These are phyloP conservation scores for Coniochaeta pulveracea DNA, from an alignment of 2,329 filamentous ascomycete genomes.

Conservation along the genomic window DNA sequence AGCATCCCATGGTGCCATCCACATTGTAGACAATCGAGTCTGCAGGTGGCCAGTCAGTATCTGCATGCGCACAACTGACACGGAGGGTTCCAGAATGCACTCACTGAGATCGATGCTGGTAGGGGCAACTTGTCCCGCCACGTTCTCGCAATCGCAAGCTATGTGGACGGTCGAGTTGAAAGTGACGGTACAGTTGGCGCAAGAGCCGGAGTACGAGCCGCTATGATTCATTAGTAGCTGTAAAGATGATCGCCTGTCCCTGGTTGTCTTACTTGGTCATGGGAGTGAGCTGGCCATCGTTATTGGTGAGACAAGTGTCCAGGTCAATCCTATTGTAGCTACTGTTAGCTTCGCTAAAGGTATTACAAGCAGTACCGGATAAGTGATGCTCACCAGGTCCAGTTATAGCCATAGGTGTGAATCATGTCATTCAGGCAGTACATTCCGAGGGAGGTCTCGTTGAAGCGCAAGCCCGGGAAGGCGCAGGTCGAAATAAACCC, in stretches of 20 bases:
- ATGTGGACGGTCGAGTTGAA: slow-evolving; percentile 10
- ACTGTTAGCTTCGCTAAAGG: background rate
- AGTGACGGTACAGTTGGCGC: slow-evolving; percentile 11
- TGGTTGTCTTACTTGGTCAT: slow-evolving; percentile 5
- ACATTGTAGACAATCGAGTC: slow-evolving; percentile 24
- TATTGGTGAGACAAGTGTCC: slow-evolving; percentile 18
- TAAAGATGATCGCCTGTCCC: background rate
- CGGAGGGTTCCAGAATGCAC: slow-evolving; percentile 3
- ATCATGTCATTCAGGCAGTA: slow-evolving; percentile 27
- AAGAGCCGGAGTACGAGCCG: slow-evolving; percentile 13
- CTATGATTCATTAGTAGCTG: slow-evolving; percentile 4
- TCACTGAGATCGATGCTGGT: slow-evolving; percentile 14
- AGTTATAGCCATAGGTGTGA: slow-evolving; percentile 23
- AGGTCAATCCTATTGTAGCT: slow-evolving; percentile 14
- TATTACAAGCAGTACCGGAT: no score
- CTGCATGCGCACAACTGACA: background rate
- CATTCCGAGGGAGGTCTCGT: slow-evolving; percentile 21
- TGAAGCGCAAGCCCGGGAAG: slow-evolving; percentile 21
- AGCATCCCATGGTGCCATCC: slow-evolving; percentile 26
- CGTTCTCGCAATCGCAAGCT: slow-evolving; percentile 13
- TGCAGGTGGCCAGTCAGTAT: slow-evolving; percentile 7
- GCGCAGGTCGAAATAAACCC: slow-evolving; percentile 23
- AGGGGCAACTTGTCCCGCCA: slow-evolving; percentile 3
- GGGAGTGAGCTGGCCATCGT: slow-evolving; percentile 11
- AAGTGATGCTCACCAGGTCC: slow-evolving; percentile 28